Conservation (phyloP, 495 filamentous ascomycete species). For the Aspergillus coremiiformis region DNA sequence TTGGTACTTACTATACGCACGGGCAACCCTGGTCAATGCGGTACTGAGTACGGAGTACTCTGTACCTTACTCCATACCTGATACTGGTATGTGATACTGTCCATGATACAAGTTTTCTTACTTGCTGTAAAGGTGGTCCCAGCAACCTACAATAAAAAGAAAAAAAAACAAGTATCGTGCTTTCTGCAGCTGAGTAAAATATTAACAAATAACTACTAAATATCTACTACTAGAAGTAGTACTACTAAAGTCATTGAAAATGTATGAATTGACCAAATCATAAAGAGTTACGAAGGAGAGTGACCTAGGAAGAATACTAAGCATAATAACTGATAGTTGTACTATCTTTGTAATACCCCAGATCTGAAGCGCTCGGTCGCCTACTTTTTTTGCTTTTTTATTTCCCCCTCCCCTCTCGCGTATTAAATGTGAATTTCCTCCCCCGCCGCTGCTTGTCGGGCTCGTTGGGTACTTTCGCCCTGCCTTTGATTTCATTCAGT, state of each 20-base stretch:
- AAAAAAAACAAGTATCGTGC: neutral
- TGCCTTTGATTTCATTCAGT: constrained; percentile 2
- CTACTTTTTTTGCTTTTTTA: neutral
- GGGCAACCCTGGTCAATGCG: constrained; percentile 6
- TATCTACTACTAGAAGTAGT: no score
- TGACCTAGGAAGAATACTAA: neutral
- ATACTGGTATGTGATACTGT: no score
- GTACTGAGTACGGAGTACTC: constrained; percentile 18
- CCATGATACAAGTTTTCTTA: neutral
- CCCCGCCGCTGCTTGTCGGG: constrained; percentile 18
- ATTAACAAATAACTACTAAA: no score
- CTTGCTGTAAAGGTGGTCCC: neutral
- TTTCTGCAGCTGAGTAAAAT: no score
- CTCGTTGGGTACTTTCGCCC: constrained; percentile 23
- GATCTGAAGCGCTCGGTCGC: neutral
- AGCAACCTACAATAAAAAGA: neutral
- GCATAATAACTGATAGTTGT: neutral
- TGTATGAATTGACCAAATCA: neutral
- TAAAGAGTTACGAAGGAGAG: neutral
- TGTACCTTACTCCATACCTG: neutral
- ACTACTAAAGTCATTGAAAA: no score
- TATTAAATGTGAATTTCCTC: constrained; percentile 8
- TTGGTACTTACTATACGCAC: constrained; percentile 7
- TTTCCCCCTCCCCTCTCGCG: constrained; percentile 10
- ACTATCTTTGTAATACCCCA: no score